Evolutionary conservation across 257 asterid species (phyloP).

Genomic region (Prunella vulgaris): DNA sequence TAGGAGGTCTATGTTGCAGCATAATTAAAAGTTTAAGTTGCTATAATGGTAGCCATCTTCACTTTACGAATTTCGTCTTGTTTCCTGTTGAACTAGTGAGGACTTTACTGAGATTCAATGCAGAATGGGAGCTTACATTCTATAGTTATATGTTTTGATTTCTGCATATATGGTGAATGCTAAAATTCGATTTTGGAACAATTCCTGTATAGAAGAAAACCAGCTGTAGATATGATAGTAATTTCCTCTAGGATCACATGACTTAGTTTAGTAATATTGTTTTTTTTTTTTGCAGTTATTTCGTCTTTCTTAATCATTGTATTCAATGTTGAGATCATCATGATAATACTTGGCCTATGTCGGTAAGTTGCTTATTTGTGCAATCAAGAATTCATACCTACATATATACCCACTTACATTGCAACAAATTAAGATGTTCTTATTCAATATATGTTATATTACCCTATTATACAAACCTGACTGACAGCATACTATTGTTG

Average conservation of each 20-base stretch:
- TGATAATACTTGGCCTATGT: constrained; percentile 35
- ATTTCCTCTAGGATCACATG: neutral
- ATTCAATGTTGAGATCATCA: constrained; percentile 31
- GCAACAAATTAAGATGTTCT: neutral
- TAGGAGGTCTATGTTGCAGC: neutral
- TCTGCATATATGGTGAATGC: neutral
- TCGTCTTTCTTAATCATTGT: constrained; percentile 34
- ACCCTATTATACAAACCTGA: neutral
- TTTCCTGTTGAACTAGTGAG: too few species aligned
- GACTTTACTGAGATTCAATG: neutral
- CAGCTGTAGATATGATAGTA: neutral
- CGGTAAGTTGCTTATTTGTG: constrained; percentile 32
- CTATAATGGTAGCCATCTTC: too few species aligned
- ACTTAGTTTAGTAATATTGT: neutral
- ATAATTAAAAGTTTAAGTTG: neutral
- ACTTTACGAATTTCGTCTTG: too few species aligned
- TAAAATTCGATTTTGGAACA: neutral
- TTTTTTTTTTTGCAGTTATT: constrained; percentile 30
- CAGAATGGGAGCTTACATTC: neutral
- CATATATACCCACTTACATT: neutral
- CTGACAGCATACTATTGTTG: constrained; percentile 18
- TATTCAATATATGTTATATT: neutral
- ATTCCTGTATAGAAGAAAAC: neutral
- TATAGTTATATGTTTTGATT: neutral
- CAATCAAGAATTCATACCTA: neutral